Conservation (phyloP, 2,329 filamentous ascomycete species). For the Aulographum hederae region DNA sequence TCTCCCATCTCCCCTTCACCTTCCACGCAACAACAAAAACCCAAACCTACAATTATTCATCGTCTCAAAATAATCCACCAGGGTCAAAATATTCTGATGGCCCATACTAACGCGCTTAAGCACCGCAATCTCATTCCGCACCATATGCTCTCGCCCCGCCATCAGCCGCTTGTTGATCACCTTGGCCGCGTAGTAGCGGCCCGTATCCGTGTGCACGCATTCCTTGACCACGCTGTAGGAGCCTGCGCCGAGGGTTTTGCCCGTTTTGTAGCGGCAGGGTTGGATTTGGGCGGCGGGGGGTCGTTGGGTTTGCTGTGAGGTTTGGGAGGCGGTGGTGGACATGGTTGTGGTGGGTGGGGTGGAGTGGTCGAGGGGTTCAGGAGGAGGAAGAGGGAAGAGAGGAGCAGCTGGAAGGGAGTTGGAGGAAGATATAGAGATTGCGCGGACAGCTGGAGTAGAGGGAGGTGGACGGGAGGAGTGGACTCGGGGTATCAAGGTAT, state of each 20-base stretch:
- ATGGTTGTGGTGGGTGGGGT: too few relatives aligned
- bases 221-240: conserved; percentile 98
- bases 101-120: conserved; percentile 98
- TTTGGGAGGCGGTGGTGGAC: too few relatives aligned
- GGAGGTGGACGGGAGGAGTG: too few relatives aligned
- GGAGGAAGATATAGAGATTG: too few relatives aligned
- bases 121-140: conserved; percentile 94
- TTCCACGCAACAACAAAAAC: conserved; percentile 1
- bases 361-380: too few relatives aligned
- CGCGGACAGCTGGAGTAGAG: too few relatives aligned
- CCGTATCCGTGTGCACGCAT: conserved; percentile 95
- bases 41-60: conserved; percentile 69
- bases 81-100: conserved; percentile 90
- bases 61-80: conserved; percentile 98
- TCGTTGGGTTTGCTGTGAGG: too few relatives aligned
- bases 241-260: conserved; percentile 89
- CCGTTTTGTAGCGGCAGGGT: conserved; percentile 95
- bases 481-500: too few relatives aligned
- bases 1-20: too few relatives aligned
- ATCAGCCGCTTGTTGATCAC: conserved; percentile 98
- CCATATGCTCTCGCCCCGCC: conserved; percentile 97
- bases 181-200: conserved; percentile 94
- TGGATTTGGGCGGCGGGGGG: conserved; percentile 44
- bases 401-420: too few relatives aligned
- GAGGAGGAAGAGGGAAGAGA: too few relatives aligned